Evolutionary conservation across 2,329 filamentous ascomycete genomes (phyloP).

Genomic region (Claviceps africana): DNA sequence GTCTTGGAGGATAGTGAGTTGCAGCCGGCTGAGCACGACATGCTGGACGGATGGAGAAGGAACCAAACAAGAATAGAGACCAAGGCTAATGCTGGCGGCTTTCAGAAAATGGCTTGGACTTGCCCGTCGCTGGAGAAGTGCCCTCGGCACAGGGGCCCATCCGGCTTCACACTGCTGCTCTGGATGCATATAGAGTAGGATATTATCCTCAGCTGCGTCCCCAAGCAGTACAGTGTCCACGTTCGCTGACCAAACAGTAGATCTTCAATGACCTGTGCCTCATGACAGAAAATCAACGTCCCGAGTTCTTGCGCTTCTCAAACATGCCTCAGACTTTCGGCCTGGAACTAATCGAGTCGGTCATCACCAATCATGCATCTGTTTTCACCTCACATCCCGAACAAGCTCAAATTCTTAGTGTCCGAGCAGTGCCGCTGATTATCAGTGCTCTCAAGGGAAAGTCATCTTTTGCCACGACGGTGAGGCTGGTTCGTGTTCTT

Average conservation of each 20-base stretch:
- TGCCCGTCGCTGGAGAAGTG: constrained; percentile 50
- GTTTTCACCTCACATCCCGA: constrained; percentile 70
- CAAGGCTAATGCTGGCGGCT: not conserved
- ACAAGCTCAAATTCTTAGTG: constrained; percentile 63
- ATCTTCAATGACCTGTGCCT: constrained; percentile 85
- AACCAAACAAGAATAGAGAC: too few relatives aligned
- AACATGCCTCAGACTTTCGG: constrained; percentile 70
- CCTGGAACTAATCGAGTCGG: constrained; percentile 81
- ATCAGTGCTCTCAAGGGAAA: constrained; percentile 65
- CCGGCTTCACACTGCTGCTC: constrained; percentile 57
- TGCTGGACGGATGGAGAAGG: not conserved
- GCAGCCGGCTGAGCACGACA: not conserved
- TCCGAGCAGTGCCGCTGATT: constrained; percentile 69
- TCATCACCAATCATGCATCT: constrained; percentile 70
- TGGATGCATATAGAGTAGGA: constrained; percentile 66
- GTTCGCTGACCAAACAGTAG: constrained; percentile 22
- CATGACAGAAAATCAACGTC: constrained; percentile 69
- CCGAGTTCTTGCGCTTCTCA: constrained; percentile 69
- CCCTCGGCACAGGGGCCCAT: constrained; percentile 50
- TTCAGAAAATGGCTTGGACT: constrained; percentile 31
- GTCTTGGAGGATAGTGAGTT: constrained; percentile 57
- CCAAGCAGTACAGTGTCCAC: too few relatives aligned
- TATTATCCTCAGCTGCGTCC: not conserved
- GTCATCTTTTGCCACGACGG: constrained; percentile 65
- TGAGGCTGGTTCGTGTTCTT: constrained; percentile 70